Conservation (phyloP, 2,329 filamentous ascomycete genomes). For the Xylariales sp. region DNA sequence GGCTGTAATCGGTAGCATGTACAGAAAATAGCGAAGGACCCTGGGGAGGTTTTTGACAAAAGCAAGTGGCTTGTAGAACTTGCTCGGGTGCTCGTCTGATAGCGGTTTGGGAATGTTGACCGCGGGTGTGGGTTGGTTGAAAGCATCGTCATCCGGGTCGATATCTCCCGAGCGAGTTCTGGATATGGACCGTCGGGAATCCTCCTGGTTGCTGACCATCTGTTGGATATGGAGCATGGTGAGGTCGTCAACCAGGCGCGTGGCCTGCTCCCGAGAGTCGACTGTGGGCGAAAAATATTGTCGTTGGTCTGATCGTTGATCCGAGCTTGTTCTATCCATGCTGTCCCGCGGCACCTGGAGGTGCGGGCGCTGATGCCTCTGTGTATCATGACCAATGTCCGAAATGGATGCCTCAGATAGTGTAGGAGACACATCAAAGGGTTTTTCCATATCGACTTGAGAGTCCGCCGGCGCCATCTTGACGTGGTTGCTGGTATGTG, state of each 20-base stretch:
- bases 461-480: no score
- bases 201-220: background rate
- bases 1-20: slow-evolving; percentile 61
- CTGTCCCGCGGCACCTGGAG: no score
- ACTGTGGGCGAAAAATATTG: background rate
- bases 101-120: background rate
- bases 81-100: background rate
- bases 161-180: background rate
- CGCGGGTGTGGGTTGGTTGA: background rate
- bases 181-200: background rate
- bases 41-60: slow-evolving; percentile 42
- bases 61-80: background rate
- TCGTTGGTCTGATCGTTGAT: no score
- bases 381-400: no score
- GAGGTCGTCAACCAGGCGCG: background rate
- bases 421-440: no score
- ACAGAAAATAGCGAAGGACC: slow-evolving; percentile 68
- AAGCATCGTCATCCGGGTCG: background rate
- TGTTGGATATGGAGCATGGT: background rate
- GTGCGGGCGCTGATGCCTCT: no score
- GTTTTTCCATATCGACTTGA: no score
- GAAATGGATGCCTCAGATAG: no score
- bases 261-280: background rate
- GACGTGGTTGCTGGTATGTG: no score
- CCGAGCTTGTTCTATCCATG: no score